Percentiles rank a stretch among this genome's conserved stretches.
Conservation (phyloP, 1,284 basidiomycete species). For the Fomitopsis palustris region DNA sequence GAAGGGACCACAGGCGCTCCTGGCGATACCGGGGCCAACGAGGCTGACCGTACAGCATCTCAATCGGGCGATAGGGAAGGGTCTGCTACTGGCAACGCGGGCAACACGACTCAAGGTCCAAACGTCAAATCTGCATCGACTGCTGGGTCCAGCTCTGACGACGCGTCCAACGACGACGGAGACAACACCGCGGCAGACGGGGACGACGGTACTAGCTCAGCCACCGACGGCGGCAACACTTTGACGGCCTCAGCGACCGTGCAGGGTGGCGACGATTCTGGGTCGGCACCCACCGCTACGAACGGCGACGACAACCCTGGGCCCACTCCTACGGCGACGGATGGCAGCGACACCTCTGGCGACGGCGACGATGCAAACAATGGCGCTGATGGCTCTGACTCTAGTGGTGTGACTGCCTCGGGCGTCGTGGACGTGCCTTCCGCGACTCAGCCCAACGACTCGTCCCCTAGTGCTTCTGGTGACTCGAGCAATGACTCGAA, state of each 20-base stretch:
- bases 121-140: neutral
- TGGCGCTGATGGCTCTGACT: neutral
- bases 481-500: neutral
- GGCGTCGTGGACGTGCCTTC: neutral
- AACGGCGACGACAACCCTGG: neutral
- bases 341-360: neutral
- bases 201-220: neutral
- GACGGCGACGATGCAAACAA: neutral
- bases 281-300: neutral
- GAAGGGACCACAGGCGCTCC: neutral
- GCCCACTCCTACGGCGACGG: neutral
- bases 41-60: neutral
- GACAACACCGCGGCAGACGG: neutral
- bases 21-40: neutral
- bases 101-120: neutral
- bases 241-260: neutral
- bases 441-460: neutral
- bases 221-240: neutral
- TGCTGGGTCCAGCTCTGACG: neutral
- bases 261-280: neutral
- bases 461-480: neutral
- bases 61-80: neutral
- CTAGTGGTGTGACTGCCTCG: neutral
- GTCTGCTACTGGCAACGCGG: neutral
- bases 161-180: neutral